These are phyloP conservation scores for Posidonia australis DNA, from an alignment of 106 monocot genomes.

Conservation along the genomic window DNA sequence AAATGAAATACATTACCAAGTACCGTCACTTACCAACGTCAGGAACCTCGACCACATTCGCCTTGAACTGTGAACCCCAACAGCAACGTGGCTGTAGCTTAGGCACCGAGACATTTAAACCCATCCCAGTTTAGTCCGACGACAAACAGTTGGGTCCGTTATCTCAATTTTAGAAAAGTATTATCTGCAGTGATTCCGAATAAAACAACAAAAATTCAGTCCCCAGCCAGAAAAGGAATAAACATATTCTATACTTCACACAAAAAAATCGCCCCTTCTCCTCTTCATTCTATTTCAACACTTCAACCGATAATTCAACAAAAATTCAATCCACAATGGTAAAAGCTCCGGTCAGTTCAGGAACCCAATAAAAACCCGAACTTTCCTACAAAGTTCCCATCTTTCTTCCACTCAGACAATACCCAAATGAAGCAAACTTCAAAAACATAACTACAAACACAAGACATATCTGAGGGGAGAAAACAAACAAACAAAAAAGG, in stretches of 20 bases:
- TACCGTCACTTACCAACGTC: slow-evolving; percentile 28
- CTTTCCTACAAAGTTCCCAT: no score
- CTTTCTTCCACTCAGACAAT: not conserved
- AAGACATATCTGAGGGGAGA: not conserved
- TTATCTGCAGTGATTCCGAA: not conserved
- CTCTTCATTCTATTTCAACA: no score
- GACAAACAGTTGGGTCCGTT: not conserved
- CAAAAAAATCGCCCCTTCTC: not conserved
- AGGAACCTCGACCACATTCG: slow-evolving; percentile 38
- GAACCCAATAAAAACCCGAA: not conserved
- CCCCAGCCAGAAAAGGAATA: not conserved
- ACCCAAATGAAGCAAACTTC: not conserved
- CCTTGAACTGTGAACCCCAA: slow-evolving; percentile 37
- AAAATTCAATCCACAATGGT: not conserved
- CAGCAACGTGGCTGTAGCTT: slow-evolving; percentile 30
- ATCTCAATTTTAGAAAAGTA: not conserved
- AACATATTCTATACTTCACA: not conserved
- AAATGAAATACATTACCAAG: not conserved
- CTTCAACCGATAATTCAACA: not conserved
- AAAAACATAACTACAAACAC: not conserved
- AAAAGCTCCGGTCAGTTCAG: not conserved
- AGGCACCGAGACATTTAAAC: slow-evolving; percentile 38
- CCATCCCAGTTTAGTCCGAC: slow-evolving; percentile 30
- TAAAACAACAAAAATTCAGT: not conserved
- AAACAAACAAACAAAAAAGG: not conserved